These are phyloP conservation scores for Dovyalis caffra DNA, from an alignment of 345 rosid species.

Conservation along the genomic window DNA sequence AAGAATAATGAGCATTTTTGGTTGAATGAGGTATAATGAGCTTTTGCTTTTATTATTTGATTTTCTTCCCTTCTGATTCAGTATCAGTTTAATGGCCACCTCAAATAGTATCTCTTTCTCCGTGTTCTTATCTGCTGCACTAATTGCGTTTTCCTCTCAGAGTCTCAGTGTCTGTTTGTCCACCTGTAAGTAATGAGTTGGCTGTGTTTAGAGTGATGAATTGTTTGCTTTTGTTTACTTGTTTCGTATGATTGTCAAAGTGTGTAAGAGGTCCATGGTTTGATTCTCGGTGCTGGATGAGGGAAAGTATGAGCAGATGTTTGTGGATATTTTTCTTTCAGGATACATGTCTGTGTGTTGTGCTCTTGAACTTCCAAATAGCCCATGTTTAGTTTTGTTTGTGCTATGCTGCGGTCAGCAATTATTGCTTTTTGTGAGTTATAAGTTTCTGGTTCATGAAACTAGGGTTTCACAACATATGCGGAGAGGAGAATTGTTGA, in stretches of 20 bases:
- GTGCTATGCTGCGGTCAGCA: neutral
- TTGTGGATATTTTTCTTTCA: neutral
- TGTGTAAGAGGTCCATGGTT: neutral
- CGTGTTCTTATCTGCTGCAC: neutral
- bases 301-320: neutral
- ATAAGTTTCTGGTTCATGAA: conserved; percentile 16
- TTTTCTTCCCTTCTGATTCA: neutral
- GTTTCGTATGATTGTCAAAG: neutral
- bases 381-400: neutral
- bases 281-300: neutral
- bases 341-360: neutral
- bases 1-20: conserved; percentile 87
- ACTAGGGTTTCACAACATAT: conserved; percentile 87
- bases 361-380: neutral
- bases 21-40: conserved; percentile 77
- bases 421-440: neutral
- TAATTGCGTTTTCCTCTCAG: neutral
- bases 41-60: neutral
- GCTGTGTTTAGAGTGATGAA: neutral
- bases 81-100: neutral
- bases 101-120: neutral
- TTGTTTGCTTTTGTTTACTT: neutral
- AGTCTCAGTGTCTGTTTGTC: neutral
- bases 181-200: no score
- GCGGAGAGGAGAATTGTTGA: conserved; percentile 97